A percentile compares a stretch with the other conserved stretches of the same genome.
Conservation (phyloP, 2,329 filamentous ascomycete genomes). For the Dactylonectria macrodidyma region DNA sequence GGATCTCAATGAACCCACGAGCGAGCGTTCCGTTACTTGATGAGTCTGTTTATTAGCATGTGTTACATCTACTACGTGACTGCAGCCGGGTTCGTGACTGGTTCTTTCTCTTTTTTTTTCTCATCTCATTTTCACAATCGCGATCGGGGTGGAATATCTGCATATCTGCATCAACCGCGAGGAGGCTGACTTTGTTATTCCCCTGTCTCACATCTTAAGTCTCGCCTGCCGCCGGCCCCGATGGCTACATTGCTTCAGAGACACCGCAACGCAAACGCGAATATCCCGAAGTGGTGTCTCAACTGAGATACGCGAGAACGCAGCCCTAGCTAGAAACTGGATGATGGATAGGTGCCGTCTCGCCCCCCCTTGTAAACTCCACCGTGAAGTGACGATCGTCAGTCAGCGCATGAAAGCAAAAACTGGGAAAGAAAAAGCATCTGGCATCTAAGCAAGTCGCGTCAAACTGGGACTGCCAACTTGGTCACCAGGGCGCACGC, state of each 20-base stretch:
- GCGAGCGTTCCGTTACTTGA: background rate
- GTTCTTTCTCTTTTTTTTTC: background rate
- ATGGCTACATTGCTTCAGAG: background rate
- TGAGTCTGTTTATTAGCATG: background rate
- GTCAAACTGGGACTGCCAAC: conserved; percentile 30
- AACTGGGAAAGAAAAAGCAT: background rate
- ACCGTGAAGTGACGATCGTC: background rate
- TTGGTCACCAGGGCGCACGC: conserved; percentile 19
- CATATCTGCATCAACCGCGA: background rate
- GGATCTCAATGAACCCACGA: background rate
- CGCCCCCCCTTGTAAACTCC: background rate
- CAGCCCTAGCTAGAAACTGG: background rate
- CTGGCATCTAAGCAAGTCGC: background rate
- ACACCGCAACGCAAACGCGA: background rate
- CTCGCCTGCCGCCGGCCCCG: background rate
- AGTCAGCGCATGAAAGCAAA: background rate
- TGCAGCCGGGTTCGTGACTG: background rate
- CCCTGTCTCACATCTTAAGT: background rate
- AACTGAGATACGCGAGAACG: background rate
- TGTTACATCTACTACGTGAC: conserved; percentile 17
- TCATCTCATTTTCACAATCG: conserved; percentile 1
- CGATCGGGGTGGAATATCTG: background rate
- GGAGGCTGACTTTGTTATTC: background rate
- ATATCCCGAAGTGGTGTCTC: background rate
- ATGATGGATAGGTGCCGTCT: background rate